Base-by-base conservation (phyloP, 192 early-diverging fungal species). In the Coemansia sp. region DNA sequence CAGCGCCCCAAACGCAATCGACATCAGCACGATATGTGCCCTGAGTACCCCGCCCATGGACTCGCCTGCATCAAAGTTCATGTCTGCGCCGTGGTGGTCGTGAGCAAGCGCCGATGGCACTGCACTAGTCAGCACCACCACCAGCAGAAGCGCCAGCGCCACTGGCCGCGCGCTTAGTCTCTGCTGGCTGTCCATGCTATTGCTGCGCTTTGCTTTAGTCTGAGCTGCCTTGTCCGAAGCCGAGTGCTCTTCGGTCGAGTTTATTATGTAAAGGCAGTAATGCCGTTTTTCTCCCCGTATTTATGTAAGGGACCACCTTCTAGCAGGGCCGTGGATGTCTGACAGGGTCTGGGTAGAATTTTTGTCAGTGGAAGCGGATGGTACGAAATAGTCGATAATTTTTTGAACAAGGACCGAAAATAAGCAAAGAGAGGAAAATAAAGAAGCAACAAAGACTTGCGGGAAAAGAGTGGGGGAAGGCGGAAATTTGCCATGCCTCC, bases 61-160 rank as follows among this genome's bases (percentile, higher is more conserved):
- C 69, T 83, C 76, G 38, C 76, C 76, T 20, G 72, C 34, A 48
- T 83, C 72, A 72, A 83, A 68, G 72, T 78, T 83, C 69, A 83
- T 71, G 62, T 75, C 75, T n/a, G 75, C 75, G 44, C 63, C 71
- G 72, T 83, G 81, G 72, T 83, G 81, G 63, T 83, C 67, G 59
- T 83, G 81, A 10, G 62, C 81, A 30, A 21, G 49, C 24, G 24
- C 51, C 51, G 24, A 8, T 21, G 24, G 23, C 24, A 53, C 43
- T 20, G 60, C 39, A 46, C 69, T n/a, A 20, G 67, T 57, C 38
- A 38, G 34, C 14, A 64, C 57, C 26, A 45, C 35, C 14, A 34
- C 30, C 55, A 30, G 15, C 12, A 23, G 24, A 26, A 21, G 55
- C 26, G n/a, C 2, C 55, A 21, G 55, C 26, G n/a, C 2, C 0